Conservation (phyloP, 345 rosid species). For the Aurinia saxatilis region DNA sequence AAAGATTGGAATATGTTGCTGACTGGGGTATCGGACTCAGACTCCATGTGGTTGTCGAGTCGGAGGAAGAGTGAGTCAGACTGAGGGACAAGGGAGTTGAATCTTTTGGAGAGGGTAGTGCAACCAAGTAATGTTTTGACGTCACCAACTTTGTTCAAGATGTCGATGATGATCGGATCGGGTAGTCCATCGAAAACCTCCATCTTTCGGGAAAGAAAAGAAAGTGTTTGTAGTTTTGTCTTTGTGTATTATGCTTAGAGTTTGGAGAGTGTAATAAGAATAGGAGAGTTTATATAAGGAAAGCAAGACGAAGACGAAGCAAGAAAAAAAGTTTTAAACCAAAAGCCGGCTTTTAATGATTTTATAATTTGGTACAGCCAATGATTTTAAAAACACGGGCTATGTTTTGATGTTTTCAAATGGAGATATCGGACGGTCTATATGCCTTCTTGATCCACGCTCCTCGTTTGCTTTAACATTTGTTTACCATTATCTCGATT, state of each 20-base stretch:
- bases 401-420: constrained; percentile 7
- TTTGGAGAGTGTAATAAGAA: constrained; percentile 9
- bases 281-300: not conserved
- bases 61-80: constrained; percentile 25
- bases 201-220: too few relatives aligned
- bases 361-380: not conserved
- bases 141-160: constrained; percentile 29
- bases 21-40: constrained; percentile 2
- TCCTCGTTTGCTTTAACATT: not conserved
- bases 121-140: constrained; percentile 27
- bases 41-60: not conserved
- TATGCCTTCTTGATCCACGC: constrained; percentile 4
- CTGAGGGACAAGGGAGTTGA: constrained; percentile 24
- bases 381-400: not conserved
- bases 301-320: not conserved
- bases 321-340: not conserved
- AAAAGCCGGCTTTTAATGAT: constrained; percentile 22
- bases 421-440: constrained; percentile 9
- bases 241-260: constrained; percentile 7
- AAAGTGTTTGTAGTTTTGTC: not conserved
- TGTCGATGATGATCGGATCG: constrained; percentile 19
- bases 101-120: constrained; percentile 20
- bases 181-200: constrained; percentile 29
- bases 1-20: constrained; percentile 1
- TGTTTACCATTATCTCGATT: constrained; percentile 7